phyloP scores from a whole-genome alignment of 306 rosid genomes.

The Prunus salicina region DNA sequence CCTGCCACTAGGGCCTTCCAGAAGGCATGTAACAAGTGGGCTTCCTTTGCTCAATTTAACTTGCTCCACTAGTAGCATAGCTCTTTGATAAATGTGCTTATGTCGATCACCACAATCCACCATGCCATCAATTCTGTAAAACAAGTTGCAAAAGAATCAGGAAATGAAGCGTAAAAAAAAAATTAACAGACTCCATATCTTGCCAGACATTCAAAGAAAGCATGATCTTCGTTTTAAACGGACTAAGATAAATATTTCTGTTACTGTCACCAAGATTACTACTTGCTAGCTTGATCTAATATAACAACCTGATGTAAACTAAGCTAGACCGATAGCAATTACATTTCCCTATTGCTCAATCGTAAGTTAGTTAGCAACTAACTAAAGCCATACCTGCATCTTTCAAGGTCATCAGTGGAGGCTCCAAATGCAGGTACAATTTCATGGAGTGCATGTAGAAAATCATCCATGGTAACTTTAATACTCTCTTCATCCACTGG shows the following conservation, averaged over 20 bases:
- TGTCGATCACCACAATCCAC: slow-evolving; percentile 88
- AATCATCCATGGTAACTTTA: slow-evolving; percentile 93
- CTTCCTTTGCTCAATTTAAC: slow-evolving; percentile 96
- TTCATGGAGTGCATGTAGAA: slow-evolving; percentile 80
- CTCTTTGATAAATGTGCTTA: slow-evolving; percentile 74
- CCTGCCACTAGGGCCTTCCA: slow-evolving; percentile 98
- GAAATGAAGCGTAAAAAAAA: background rate
- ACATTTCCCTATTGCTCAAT: background rate
- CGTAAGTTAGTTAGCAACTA: slow-evolving; percentile 1
- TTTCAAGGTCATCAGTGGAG: slow-evolving; percentile 92
- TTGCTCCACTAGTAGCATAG: slow-evolving; percentile 87
- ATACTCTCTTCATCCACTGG: slow-evolving; percentile 95
- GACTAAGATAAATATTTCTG: background rate
- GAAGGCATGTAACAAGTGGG: slow-evolving; percentile 88
- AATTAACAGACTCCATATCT: background rate
- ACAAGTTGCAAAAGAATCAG: slow-evolving; percentile 17
- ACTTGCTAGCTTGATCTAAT: background rate
- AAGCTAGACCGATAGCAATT: slow-evolving; percentile 18
- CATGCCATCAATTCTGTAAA: slow-evolving; percentile 78
- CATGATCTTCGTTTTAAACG: background rate
- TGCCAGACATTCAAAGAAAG: background rate
- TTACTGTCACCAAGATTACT: background rate
- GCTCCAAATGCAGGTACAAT: slow-evolving; percentile 93
- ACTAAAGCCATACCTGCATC: slow-evolving; percentile 71
- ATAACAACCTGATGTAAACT: background rate